Evolutionary conservation across 768 basidiomycete species (phyloP).

Genomic region (Coprinopsis strossmayeri): DNA sequence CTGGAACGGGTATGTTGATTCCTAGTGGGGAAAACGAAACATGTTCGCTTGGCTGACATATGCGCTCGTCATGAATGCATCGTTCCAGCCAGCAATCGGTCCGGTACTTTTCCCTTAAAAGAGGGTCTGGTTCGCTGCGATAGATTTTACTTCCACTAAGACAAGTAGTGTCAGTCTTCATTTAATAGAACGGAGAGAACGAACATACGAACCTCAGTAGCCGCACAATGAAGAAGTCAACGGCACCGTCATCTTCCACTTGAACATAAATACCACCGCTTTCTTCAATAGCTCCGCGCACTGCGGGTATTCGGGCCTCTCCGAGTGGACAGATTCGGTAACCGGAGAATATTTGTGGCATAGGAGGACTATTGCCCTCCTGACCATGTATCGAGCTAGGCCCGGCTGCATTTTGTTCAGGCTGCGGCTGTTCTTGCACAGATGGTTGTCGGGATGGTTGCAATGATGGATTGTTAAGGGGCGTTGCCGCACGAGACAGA

Average conservation of each 20-base stretch:
- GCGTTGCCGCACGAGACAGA: neutral
- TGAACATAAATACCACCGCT: conserved; percentile 47
- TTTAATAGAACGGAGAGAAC: neutral
- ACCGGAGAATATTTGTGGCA: conserved; percentile 44
- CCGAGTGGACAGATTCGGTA: conserved; percentile 55
- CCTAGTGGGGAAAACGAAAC: conserved; percentile 64
- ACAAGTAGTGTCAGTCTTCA: conserved; percentile 1
- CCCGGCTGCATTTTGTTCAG: conserved; percentile 10
- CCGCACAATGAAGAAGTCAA: conserved; percentile 64
- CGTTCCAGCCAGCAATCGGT: conserved; percentile 95
- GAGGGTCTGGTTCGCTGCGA: conserved; percentile 43
- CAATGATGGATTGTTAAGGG: neutral
- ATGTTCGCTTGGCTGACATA: conserved; percentile 63
- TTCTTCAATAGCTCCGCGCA: conserved; percentile 53
- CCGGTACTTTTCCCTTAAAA: conserved; percentile 50
- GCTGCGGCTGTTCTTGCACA: neutral
- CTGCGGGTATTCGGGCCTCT: conserved; percentile 54
- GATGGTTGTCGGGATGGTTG: neutral
- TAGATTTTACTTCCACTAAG: conserved; percentile 66
- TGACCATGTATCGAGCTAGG: conserved; percentile 14
- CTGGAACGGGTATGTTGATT: conserved; percentile 49
- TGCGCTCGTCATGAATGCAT: conserved; percentile 69
- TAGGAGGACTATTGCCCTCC: neutral
- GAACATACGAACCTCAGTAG: conserved; percentile 53
- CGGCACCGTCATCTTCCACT: conserved; percentile 37